Conservation (phyloP, 495 filamentous ascomycete genomes). For the Pseudevernia furfuracea region DNA sequence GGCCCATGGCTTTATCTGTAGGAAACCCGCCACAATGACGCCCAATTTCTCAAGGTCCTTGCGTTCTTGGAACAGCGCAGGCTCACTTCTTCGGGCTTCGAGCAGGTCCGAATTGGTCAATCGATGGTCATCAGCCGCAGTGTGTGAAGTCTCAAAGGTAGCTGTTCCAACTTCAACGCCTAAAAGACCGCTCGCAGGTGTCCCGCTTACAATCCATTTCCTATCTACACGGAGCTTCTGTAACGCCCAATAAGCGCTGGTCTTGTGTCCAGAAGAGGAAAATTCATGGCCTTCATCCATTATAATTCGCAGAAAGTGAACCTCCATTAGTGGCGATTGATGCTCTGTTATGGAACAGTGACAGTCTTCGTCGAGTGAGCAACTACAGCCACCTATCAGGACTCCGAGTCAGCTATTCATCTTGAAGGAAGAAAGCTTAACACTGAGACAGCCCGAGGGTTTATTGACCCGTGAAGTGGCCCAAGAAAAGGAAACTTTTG, state of each 20-base stretch:
- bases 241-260: slow-evolving; percentile 58
- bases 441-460: not conserved
- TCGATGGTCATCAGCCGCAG: slow-evolving; percentile 23
- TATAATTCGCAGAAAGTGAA: slow-evolving; percentile 81
- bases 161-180: slow-evolving; percentile 61
- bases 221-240: slow-evolving; percentile 61
- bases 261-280: slow-evolving; percentile 50
- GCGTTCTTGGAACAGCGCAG: slow-evolving; percentile 45
- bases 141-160: slow-evolving; percentile 36
- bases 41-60: slow-evolving; percentile 72
- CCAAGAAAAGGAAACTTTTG: not conserved
- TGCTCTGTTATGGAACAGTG: slow-evolving; percentile 36
- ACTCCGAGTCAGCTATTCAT: not conserved
- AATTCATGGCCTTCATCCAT: slow-evolving; percentile 89
- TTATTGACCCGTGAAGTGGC: not conserved
- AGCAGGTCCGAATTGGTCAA: slow-evolving; percentile 24
- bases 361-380: slow-evolving; percentile 31
- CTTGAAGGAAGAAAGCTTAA: not conserved
- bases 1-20: slow-evolving; percentile 72
- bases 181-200: slow-evolving; percentile 73
- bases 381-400: slow-evolving; percentile 25
- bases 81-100: slow-evolving; percentile 33
- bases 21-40: slow-evolving; percentile 58
- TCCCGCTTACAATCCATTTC: slow-evolving; percentile 87
- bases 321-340: slow-evolving; percentile 53